Base-by-base conservation (phyloP, 495 filamentous ascomycete species). In the Penicillium crystallinum region DNA sequence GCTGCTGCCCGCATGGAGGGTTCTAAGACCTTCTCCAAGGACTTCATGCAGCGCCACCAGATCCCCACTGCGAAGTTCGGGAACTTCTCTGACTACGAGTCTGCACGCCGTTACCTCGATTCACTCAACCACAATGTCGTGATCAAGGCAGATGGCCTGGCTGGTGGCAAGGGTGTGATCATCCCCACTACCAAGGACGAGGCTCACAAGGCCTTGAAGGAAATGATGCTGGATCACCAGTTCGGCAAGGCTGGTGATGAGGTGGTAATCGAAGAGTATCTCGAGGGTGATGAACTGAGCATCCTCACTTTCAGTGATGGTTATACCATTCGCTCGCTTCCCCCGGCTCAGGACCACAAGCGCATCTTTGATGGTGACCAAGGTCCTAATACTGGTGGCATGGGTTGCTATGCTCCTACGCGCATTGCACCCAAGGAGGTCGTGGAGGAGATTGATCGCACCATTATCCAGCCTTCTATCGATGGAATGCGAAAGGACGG, bases 371-470 rank as follows among this genome's bases (percentile, higher is more conserved):
- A 98, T 62, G 89, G 89, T 45, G 93, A 98, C 61, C 79, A 82
- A 31, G 93, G 93, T 3, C 88, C 90, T 17, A 98, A 97, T 73
- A 98, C 93, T 6, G 95, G 93, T 41, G 95, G 93, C 12, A 97
- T 98, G 93, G 93, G 93, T 49, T 95, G 90, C 70, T 98, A 98
- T 72, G 90, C 91, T 31, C 90, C 91, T 15, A 95, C 91, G 0
- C 84, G 81, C 50, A 87, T 97, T 60, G 89, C 87, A 7, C 85
- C 88, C 0, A 80, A 84, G 47, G 78, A 82, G 27, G 74, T 91
- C 14, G 72, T 96, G 19, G 85, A 84, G 21, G 80, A 88, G 58
- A 82, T 98, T 50, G 84, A 96, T 61, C 77, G 79, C 41, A 89
- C 84, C 27, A 87, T 97, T 45, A 78, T 97, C 30, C 82, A 92